A percentile compares a stretch with the other conserved stretches of the same genome.
Evolutionary conservation across 345 rosid genomes (phyloP).

Genomic region (Barbarea vulgaris): DNA sequence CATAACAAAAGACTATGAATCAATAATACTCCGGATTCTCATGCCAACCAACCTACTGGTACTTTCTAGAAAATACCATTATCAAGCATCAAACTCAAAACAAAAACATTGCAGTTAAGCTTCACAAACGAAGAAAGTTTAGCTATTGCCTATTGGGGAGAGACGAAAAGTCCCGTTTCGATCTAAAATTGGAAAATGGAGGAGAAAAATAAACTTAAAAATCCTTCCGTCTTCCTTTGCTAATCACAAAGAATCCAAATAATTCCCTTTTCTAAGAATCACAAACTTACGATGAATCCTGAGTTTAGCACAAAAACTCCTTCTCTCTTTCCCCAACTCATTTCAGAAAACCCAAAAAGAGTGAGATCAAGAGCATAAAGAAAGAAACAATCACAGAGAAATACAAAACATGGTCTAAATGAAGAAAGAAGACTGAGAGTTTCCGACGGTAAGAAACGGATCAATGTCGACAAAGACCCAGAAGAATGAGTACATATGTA

Average conservation of each 20-base stretch:
- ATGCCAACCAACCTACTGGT: too few relatives aligned
- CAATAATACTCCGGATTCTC: too few relatives aligned
- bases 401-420: background rate
- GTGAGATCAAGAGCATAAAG: background rate
- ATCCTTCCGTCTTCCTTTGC: background rate
- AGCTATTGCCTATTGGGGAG: background rate
- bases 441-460: background rate
- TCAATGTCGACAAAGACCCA: conserved; percentile 1
- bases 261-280: background rate
- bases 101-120: background rate
- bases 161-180: background rate
- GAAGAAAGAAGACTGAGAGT: background rate
- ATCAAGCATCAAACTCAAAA: too few relatives aligned
- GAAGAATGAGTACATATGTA: background rate
- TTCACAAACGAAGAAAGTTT: background rate
- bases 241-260: background rate
- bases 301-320: background rate
- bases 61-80: too few relatives aligned
- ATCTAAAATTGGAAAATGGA: background rate
- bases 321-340: background rate
- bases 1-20: conserved; percentile 30
- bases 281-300: conserved; percentile 6
- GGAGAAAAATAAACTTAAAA: background rate
- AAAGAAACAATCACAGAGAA: background rate
- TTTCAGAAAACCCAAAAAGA: background rate